These are phyloP conservation scores for Diphasiastrum complanatum DNA, from an alignment of 83 land plant species.

Conservation along the genomic window DNA sequence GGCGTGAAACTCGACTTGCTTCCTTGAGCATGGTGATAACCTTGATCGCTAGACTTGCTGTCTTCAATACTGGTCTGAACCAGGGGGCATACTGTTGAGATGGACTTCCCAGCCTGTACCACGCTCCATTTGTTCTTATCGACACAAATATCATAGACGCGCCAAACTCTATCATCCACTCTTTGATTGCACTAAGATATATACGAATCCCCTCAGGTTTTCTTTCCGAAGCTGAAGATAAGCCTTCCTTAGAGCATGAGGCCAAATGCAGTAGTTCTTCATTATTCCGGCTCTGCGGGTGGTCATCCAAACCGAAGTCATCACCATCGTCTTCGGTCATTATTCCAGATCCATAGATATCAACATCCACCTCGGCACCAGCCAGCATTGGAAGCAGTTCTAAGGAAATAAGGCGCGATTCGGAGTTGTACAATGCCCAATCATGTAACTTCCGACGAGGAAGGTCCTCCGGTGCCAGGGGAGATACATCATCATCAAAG, in stretches of 20 bases:
- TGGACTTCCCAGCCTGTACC: conserved; percentile 96
- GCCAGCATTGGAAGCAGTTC: conserved; percentile 91
- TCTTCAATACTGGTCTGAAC: conserved; percentile 84
- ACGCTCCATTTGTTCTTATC: conserved; percentile 80
- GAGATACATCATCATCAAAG: conserved; percentile 45
- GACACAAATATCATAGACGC: conserved; percentile 72
- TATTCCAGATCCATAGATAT: conserved; percentile 81
- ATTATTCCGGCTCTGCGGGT: no score
- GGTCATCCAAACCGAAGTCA: conserved; percentile 52
- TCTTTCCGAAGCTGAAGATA: conserved; percentile 17
- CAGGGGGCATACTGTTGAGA: conserved; percentile 78
- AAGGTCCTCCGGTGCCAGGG: conserved; percentile 43
- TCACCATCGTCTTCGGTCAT: conserved; percentile 90
- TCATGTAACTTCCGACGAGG: conserved; percentile 71
- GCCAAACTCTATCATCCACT: conserved; percentile 97
- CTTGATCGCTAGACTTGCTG: conserved; percentile 73
- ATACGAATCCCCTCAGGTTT: conserved; percentile 58
- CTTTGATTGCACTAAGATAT: conserved; percentile 88
- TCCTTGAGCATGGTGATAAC: conserved; percentile 75
- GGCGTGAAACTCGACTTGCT: conserved; percentile 63
- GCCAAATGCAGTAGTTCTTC: no score
- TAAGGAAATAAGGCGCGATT: conserved; percentile 71
- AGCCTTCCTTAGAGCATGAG: no score
- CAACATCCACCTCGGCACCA: conserved; percentile 73
- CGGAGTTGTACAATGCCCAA: conserved; percentile 94